Evolutionary conservation across 768 basidiomycete genomes (phyloP).

Genomic region (Lanmaoa rubissima): DNA sequence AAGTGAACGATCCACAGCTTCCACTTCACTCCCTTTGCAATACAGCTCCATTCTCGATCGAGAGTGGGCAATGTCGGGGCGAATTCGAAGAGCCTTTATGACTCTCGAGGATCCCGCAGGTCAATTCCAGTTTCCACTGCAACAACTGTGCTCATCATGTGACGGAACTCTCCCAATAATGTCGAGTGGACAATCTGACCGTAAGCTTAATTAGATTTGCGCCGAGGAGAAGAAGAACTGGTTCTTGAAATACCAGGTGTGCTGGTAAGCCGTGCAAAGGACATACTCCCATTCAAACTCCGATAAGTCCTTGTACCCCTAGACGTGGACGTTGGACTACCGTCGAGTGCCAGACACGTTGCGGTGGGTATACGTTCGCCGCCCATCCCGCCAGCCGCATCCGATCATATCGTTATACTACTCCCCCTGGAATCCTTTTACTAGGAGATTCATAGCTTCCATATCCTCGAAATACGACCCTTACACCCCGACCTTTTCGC

Average conservation of each 20-base stretch:
- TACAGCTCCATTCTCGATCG: not conserved
- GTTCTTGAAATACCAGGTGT: too few species aligned
- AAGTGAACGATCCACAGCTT: constrained; percentile 4
- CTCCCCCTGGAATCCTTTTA: constrained; percentile 8
- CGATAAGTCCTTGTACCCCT: too few species aligned
- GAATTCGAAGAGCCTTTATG: not conserved
- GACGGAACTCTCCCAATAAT: constrained; percentile 2
- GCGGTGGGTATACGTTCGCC: not conserved
- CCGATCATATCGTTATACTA: constrained; percentile 1
- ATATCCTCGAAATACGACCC: not conserved
- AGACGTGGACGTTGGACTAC: too few species aligned
- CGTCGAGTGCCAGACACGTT: not conserved
- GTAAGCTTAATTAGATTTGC: too few species aligned
- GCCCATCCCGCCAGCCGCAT: not conserved
- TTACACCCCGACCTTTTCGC: not conserved
- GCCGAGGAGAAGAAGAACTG: too few species aligned
- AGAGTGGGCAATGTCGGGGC: constrained; percentile 3
- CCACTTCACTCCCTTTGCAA: not conserved
- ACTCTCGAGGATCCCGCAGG: constrained; percentile 1
- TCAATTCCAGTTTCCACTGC: not conserved
- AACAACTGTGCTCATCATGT: not conserved
- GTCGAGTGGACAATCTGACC: not conserved
- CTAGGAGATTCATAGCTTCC: not conserved
- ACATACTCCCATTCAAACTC: too few species aligned
- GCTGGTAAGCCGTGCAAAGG: too few species aligned